Evolutionary conservation across 495 filamentous ascomycete genomes (phyloP).

Genomic region (Tuber magnatum): DNA sequence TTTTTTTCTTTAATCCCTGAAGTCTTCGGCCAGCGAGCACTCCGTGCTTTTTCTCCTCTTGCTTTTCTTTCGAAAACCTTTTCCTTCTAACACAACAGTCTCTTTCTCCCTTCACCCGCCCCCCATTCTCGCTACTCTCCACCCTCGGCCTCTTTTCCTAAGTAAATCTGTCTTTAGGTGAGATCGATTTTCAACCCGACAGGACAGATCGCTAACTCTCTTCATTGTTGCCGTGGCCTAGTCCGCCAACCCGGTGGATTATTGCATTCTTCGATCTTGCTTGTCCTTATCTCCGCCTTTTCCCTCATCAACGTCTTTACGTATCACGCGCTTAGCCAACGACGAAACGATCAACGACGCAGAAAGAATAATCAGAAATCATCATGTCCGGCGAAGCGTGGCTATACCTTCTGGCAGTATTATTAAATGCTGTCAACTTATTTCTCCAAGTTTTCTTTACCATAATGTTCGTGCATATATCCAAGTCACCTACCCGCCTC

Average conservation of each 20-base stretch:
- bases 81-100: not conserved
- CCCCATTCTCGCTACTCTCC: not conserved
- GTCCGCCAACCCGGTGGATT: not conserved
- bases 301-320: not conserved
- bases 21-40: not conserved
- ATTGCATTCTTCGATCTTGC: not conserved
- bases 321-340: not conserved
- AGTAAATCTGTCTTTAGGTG: not conserved
- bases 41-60: not conserved
- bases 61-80: constrained; percentile 1
- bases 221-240: not conserved
- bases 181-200: not conserved
- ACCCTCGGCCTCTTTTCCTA: not conserved
- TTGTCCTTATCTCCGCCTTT: not conserved
- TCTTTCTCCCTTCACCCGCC: not conserved
- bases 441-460: constrained; percentile 99
- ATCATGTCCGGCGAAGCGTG: constrained; percentile 99
- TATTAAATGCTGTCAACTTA: constrained; percentile 99
- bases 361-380: not conserved
- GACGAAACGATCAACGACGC: not conserved
- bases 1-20: not conserved
- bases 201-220: not conserved
- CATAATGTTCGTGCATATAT: constrained; percentile 65
- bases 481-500: not conserved
- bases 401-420: constrained; percentile 95